Evolutionary conservation across 2,329 filamentous ascomycete species (phyloP).

Genomic region (Trichoderma atrobrunneum): DNA sequence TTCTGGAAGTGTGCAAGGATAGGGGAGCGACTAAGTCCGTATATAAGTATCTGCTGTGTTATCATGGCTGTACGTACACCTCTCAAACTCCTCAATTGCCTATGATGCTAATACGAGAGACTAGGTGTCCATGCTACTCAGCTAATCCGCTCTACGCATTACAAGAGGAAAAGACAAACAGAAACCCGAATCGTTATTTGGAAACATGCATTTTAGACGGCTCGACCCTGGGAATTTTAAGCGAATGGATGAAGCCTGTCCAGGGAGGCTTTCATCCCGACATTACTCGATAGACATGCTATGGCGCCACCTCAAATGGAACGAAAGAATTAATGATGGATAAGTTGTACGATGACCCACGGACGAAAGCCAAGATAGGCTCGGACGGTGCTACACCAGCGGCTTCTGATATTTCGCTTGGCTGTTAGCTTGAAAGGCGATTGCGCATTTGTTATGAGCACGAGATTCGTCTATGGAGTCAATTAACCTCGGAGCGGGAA

Average conservation of each 20-base stretch:
- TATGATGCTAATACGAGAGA: background rate
- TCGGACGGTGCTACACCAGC: background rate
- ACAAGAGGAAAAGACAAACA: background rate
- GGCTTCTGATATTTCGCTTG: background rate
- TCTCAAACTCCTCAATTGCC: background rate
- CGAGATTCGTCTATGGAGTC: background rate
- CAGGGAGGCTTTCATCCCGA: background rate
- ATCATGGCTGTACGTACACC: conserved; percentile 74
- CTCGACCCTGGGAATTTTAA: background rate
- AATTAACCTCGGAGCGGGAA: background rate
- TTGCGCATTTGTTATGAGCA: background rate
- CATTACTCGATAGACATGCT: background rate
- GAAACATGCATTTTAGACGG: background rate
- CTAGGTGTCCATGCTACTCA: conserved; percentile 38
- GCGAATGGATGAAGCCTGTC: background rate
- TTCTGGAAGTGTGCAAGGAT: conserved; percentile 96
- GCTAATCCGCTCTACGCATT: conserved; percentile 28
- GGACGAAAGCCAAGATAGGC: background rate
- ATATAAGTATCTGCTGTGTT: conserved; percentile 90
- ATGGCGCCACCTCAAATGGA: background rate
- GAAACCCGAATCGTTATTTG: background rate
- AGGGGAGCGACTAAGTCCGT: conserved; percentile 89
- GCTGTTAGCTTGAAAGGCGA: background rate
- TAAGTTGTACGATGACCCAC: background rate
- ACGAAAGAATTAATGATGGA: background rate